Evolutionary conservation across 2,329 filamentous ascomycete genomes (phyloP).

Genomic region (Sporothrix protearum): DNA sequence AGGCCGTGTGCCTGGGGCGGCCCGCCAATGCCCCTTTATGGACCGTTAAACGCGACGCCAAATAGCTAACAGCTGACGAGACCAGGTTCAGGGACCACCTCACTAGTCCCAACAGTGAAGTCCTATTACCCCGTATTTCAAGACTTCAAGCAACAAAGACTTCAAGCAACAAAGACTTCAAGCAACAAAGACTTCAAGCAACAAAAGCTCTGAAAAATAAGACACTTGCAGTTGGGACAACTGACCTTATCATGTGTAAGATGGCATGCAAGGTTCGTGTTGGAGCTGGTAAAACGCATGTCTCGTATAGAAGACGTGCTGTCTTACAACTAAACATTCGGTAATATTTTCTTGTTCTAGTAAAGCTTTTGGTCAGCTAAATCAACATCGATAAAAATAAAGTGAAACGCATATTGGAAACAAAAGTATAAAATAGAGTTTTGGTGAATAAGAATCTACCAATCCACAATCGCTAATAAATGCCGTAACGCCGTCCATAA

Average conservation of each 20-base stretch:
- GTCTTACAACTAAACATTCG: too few relatives aligned
- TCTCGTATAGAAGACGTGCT: too few relatives aligned
- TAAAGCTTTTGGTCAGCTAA: background rate
- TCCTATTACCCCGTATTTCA: background rate
- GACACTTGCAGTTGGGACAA: background rate
- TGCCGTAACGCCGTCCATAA: background rate
- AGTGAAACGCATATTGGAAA: background rate
- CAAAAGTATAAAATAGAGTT: background rate
- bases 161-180: background rate
- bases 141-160: background rate
- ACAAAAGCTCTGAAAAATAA: background rate
- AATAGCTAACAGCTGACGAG: background rate
- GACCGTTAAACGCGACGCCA: background rate
- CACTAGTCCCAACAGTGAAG: background rate
- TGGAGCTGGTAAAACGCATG: too few relatives aligned
- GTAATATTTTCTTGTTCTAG: background rate
- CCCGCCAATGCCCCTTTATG: too few relatives aligned
- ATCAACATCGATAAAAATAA: background rate
- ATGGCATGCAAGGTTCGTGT: too few relatives aligned
- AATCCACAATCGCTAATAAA: slow-evolving; percentile 12
- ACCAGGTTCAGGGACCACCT: background rate
- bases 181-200: background rate
- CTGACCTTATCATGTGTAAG: too few relatives aligned
- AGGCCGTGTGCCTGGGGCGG: background rate
- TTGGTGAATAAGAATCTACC: background rate